These are phyloP conservation scores for Chytriomyces sp. DNA, from an alignment of 192 early-diverging fungal species.

Conservation along the genomic window DNA sequence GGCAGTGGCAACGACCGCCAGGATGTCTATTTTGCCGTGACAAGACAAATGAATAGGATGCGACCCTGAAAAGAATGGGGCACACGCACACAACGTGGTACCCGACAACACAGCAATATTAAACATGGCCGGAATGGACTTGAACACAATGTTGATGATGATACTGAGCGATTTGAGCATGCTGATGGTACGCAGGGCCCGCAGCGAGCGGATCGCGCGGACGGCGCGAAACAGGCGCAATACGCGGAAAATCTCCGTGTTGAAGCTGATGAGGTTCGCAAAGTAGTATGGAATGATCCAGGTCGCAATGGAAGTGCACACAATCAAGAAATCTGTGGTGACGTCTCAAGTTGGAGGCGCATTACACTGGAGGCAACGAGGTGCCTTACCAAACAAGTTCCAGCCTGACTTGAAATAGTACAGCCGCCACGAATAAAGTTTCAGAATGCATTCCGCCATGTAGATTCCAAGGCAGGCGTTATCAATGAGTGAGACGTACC, in stretches of 20 bases:
- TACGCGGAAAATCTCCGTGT: conserved; percentile 34
- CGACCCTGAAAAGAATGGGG: background rate
- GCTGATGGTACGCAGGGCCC: conserved; percentile 34
- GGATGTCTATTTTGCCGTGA: conserved; percentile 31
- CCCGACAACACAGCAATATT: conserved; percentile 37
- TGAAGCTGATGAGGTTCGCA: conserved; percentile 14
- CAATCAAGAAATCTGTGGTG: conserved; percentile 35
- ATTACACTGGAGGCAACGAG: background rate
- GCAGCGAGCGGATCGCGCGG: conserved; percentile 31
- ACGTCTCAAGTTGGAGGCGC: background rate
- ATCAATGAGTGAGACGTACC: conserved; percentile 37
- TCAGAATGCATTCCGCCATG: conserved; percentile 35
- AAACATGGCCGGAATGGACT: conserved; percentile 48
- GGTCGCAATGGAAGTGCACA: conserved; percentile 17
- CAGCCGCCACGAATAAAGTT: conserved; percentile 33
- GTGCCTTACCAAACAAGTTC: conserved; percentile 39
- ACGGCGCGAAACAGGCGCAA: conserved; percentile 35
- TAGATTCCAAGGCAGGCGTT: conserved; percentile 42
- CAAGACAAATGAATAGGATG: background rate
- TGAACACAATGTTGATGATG: conserved; percentile 39
- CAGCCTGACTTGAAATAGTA: conserved; percentile 39
- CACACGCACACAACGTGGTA: conserved; percentile 37
- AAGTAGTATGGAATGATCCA: conserved; percentile 36
- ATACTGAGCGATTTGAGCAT: conserved; percentile 43
- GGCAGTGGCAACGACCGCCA: conserved; percentile 35